Conservation (phyloP, 2,329 filamentous ascomycete species). For the Ilyonectria sp. region DNA sequence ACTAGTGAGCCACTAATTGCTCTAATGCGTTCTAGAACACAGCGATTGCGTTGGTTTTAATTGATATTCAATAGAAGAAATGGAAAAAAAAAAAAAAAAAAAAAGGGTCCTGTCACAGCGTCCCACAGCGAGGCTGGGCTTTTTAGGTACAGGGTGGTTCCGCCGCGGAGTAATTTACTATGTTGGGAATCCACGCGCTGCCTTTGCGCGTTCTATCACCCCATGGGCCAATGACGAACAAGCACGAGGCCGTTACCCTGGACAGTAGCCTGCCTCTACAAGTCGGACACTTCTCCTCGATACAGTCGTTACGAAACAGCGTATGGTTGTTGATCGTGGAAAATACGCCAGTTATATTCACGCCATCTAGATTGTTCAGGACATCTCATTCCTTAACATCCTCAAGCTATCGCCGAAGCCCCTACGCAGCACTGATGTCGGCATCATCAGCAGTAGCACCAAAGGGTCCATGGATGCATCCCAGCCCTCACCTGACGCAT, state of each 20-base stretch:
- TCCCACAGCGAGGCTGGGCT: neutral
- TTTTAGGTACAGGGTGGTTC: neutral
- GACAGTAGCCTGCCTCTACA: too few species aligned
- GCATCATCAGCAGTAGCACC: too few species aligned
- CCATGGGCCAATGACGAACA: neutral
- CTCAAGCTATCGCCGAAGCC: too few species aligned
- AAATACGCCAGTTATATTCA: too few species aligned
- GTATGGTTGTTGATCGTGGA: too few species aligned
- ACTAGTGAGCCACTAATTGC: neutral
- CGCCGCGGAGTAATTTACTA: neutral
- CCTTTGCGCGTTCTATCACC: neutral
- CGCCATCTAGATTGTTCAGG: too few species aligned
- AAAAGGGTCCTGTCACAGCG: neutral
- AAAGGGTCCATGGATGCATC: neutral
- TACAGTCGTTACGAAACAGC: too few species aligned
- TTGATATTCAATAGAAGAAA: neutral
- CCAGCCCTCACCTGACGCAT: conserved; percentile 5
- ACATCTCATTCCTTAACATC: too few species aligned
- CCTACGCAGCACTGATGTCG: too few species aligned
- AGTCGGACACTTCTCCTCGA: too few species aligned
- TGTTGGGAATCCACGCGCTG: neutral
- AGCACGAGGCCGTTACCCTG: too few species aligned
- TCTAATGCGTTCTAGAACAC: conserved; percentile 1
- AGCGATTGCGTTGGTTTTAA: neutral
- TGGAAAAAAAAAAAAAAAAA: neutral